phyloP scores from a whole-genome alignment of 192 early-diverging fungal species.

The Coemansia sp. region DNA sequence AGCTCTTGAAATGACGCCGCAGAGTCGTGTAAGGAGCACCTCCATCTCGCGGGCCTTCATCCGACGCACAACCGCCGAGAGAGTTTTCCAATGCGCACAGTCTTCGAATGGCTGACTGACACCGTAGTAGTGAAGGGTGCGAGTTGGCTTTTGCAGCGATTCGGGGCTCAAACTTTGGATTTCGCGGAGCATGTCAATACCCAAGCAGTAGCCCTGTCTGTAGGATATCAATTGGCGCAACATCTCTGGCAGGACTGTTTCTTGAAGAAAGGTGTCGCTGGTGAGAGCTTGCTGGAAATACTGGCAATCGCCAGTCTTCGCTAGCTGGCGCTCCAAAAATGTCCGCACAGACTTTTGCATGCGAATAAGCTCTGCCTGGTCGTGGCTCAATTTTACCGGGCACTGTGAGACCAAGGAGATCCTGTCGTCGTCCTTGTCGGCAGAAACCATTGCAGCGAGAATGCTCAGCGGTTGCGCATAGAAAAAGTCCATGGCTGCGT shows the following conservation, averaged over 20 bases:
- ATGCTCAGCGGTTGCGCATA: constrained; percentile 83
- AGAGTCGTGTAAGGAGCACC: constrained; percentile 21
- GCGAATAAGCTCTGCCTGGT: constrained; percentile 65
- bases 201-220: constrained; percentile 61
- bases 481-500: constrained; percentile 83
- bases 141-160: constrained; percentile 57
- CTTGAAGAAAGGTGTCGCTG: constrained; percentile 62
- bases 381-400: constrained; percentile 38
- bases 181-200: constrained; percentile 58
- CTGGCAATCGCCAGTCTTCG: neutral
- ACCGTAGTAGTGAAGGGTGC: constrained; percentile 67
- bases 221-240: constrained; percentile 55
- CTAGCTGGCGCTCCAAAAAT: constrained; percentile 49
- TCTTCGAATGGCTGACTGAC: constrained; percentile 49
- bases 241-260: constrained; percentile 53
- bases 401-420: constrained; percentile 8
- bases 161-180: constrained; percentile 57
- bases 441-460: constrained; percentile 43
- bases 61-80: constrained; percentile 39
- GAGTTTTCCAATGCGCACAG: constrained; percentile 48
- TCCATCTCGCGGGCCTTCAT: constrained; percentile 45
- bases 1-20: neutral
- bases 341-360: constrained; percentile 70
- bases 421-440: neutral
- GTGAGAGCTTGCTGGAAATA: constrained; percentile 51